phyloP scores from a whole-genome alignment of 106 monocot genomes.

The Dioscorea dumetorum region DNA sequence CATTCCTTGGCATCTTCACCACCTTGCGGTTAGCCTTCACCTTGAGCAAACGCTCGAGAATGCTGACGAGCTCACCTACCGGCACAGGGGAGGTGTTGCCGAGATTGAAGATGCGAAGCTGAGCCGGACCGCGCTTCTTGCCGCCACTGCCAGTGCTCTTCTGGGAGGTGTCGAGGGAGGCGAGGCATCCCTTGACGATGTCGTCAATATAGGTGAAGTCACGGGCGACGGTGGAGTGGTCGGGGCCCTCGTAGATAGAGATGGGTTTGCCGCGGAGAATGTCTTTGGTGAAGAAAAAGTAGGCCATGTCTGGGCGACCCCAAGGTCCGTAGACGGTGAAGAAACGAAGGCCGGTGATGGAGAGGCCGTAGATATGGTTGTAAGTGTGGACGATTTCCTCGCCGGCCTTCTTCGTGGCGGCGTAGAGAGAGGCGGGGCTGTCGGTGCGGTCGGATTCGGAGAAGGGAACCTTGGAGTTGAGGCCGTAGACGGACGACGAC shows the following conservation, averaged over 20 bases:
- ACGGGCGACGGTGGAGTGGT: constrained; percentile 17
- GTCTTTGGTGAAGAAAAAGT: constrained; percentile 33
- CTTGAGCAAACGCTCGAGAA: constrained; percentile 21
- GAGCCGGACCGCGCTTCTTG: constrained; percentile 17
- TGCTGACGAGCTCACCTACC: constrained; percentile 12
- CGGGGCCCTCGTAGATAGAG: constrained; percentile 14
- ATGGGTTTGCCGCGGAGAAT: constrained; percentile 11
- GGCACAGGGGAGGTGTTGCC: constrained; percentile 23
- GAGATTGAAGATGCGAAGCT: constrained; percentile 15
- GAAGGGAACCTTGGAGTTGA: constrained; percentile 20
- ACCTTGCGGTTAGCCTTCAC: constrained; percentile 14
- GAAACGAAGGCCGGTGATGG: constrained; percentile 36
- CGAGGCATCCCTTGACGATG: constrained; percentile 12
- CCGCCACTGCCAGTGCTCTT: constrained; percentile 19
- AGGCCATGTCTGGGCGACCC: constrained; percentile 48
- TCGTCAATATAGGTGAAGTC: constrained; percentile 24
- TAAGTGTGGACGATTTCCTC: constrained; percentile 35
- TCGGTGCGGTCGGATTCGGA: constrained; percentile 15
- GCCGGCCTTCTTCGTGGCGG: constrained; percentile 33
- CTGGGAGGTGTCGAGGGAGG: constrained; percentile 7
- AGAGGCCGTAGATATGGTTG: constrained; percentile 45
- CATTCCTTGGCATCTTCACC: constrained; percentile 18
- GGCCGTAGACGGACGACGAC: constrained; percentile 40
- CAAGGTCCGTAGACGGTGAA: constrained; percentile 41
- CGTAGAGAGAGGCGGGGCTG: constrained; percentile 20